phyloP scores from a whole-genome alignment of 2,329 filamentous ascomycete genomes.

The Aspergillus intermedius region DNA sequence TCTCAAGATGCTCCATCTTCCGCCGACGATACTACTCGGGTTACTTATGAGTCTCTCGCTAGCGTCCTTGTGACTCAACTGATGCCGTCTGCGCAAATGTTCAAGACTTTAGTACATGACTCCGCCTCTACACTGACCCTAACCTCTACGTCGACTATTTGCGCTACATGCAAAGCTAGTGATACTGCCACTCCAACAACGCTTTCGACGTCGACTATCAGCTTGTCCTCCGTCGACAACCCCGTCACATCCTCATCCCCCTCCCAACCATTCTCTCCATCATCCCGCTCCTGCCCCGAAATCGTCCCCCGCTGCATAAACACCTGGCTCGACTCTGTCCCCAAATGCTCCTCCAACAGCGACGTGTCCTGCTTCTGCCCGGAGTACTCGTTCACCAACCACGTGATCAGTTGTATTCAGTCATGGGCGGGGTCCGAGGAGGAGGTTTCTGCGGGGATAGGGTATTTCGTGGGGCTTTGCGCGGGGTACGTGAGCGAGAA shows the following conservation, averaged over 20 bases:
- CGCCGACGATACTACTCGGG: too few species aligned
- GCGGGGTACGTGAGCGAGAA: conserved; percentile 66
- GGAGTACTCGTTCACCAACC: conserved; percentile 64
- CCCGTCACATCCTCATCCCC: conserved; percentile 15
- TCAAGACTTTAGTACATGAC: too few species aligned
- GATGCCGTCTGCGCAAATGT: neutral
- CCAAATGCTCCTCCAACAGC: conserved; percentile 75
- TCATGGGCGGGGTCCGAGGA: conserved; percentile 63
- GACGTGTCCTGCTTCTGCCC: conserved; percentile 84
- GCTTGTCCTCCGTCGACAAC: neutral
- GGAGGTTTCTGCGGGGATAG: conserved; percentile 63
- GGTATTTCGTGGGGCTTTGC: conserved; percentile 89
- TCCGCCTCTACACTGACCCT: too few species aligned
- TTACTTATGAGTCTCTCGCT: neutral
- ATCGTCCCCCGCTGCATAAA: conserved; percentile 84
- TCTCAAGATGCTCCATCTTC: too few species aligned
- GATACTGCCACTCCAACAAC: neutral
- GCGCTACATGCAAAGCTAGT: neutral
- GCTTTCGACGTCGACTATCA: neutral
- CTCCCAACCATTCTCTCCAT: conserved; percentile 15
- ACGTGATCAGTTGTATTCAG: conserved; percentile 74
- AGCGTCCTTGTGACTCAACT: neutral
- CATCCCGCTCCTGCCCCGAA: conserved; percentile 48
- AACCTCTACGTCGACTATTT: too few species aligned
- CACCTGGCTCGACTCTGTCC: conserved; percentile 68